Conservation (phyloP, 768 basidiomycete species). For the Glaciozyma martinii region DNA sequence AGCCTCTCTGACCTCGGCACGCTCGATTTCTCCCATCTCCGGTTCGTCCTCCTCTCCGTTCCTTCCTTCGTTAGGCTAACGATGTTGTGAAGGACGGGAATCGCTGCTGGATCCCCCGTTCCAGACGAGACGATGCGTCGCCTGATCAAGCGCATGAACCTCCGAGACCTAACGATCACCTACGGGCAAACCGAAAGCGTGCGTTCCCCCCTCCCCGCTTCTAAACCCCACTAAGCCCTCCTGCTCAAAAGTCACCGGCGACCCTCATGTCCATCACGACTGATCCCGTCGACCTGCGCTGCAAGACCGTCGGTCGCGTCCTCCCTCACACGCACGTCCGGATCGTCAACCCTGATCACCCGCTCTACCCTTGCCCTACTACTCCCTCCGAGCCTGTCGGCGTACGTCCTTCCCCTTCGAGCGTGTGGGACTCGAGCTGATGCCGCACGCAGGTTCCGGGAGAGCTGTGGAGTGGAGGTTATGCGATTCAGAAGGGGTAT, state of each 20-base stretch:
- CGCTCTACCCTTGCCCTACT: neutral
- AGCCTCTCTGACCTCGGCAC: neutral
- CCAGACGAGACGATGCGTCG: neutral
- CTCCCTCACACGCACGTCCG: conserved; percentile 1
- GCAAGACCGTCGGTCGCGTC: conserved; percentile 9
- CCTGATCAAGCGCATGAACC: neutral
- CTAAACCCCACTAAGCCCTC: neutral
- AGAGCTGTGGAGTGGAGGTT: conserved; percentile 3
- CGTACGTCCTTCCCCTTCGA: too few species aligned
- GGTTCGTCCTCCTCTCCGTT: neutral
- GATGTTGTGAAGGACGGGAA: neutral
- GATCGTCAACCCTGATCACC: conserved; percentile 3
- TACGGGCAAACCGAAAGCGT: neutral
- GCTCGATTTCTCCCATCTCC: neutral
- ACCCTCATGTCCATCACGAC: neutral
- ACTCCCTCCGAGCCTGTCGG: neutral
- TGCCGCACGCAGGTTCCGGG: neutral
- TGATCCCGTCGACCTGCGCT: conserved; percentile 2
- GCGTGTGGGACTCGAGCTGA: too few species aligned
- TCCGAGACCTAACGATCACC: conserved; percentile 1
- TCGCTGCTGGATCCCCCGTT: conserved; percentile 1
- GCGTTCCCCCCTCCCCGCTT: neutral
- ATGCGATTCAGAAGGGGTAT: neutral
- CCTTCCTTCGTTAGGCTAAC: neutral
- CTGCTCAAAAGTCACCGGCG: neutral